Conservation (phyloP, 2,329 filamentous ascomycete species). For the Fusarium globosum region DNA sequence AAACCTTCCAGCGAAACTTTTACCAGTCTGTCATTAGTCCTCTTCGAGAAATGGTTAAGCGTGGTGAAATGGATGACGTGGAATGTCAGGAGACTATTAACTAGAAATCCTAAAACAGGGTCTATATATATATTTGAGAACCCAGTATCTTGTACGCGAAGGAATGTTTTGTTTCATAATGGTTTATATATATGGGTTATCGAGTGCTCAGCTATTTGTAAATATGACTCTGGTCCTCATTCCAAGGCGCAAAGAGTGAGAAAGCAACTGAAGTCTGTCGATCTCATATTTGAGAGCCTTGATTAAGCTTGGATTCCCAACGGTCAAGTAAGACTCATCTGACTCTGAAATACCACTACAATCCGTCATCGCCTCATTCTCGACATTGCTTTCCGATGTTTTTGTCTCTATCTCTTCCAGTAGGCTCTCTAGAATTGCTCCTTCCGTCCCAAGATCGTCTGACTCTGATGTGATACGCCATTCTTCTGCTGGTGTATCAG, state of each 20-base stretch:
- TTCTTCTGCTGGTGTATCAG: not conserved
- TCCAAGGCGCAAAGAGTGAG: conserved; percentile 1
- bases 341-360: not conserved
- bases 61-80: not conserved
- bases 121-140: not conserved
- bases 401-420: not conserved
- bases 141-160: not conserved
- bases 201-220: not conserved
- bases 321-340: not conserved
- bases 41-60: not conserved
- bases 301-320: not conserved
- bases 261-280: conserved; percentile 10
- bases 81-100: not conserved
- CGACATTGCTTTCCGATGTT: not conserved
- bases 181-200: not conserved
- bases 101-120: not conserved
- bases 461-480: not conserved
- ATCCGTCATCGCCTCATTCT: conserved; percentile 15
- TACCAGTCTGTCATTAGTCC: conserved; percentile 15
- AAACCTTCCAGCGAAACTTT: conserved; percentile 4
- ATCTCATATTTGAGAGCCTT: conserved; percentile 9
- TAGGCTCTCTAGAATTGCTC: not conserved
- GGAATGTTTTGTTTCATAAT: too few species aligned
- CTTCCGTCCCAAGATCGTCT: not conserved
- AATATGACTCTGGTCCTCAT: not conserved